A percentile compares a stretch with the other conserved stretches of the same genome.
Evolutionary conservation across 2,329 filamentous ascomycete genomes (phyloP).

Genomic region (Aspergillus thermomutatus): DNA sequence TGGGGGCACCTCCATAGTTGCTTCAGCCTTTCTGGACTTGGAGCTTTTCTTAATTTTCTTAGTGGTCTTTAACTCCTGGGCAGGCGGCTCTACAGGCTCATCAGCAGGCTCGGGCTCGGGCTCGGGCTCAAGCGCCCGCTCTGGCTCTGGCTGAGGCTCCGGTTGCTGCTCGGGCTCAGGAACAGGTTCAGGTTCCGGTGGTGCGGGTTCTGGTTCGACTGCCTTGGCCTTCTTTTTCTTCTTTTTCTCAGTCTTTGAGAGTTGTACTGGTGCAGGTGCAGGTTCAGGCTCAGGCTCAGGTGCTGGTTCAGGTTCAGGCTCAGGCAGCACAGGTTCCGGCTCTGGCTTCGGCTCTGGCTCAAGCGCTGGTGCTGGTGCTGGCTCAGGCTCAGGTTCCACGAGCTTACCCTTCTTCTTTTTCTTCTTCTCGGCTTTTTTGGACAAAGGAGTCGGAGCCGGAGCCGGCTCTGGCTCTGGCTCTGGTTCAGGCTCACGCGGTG

Average conservation of each 20-base stretch:
- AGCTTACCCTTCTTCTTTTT: slow-evolving; percentile 13
- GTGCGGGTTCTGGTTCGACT: slow-evolving; percentile 27
- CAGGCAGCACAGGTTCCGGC: slow-evolving; percentile 25
- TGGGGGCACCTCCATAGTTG: slow-evolving; percentile 47
- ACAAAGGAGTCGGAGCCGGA: neutral
- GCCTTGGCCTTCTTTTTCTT: slow-evolving; percentile 26
- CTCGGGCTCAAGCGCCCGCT: slow-evolving; percentile 17
- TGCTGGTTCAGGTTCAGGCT: slow-evolving; percentile 20
- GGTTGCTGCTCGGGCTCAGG: slow-evolving; percentile 12
- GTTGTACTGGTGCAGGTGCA: slow-evolving; percentile 17
- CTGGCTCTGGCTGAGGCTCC: slow-evolving; percentile 13
- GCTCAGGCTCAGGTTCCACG: slow-evolving; percentile 12
- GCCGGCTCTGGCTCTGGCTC: slow-evolving; percentile 20
- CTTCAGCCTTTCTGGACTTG: slow-evolving; percentile 8
- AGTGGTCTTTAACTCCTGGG: slow-evolving; percentile 1
- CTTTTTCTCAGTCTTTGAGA: slow-evolving; percentile 26
- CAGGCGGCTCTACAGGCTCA: slow-evolving; percentile 22
- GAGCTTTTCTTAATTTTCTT: slow-evolving; percentile 34
- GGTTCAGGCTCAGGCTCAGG: slow-evolving; percentile 10
- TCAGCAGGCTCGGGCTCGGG: slow-evolving; percentile 22
- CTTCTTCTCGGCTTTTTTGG: neutral
- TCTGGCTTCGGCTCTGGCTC: slow-evolving; percentile 22
- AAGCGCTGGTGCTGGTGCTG: slow-evolving; percentile 25
- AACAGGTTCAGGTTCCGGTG: slow-evolving; percentile 31
- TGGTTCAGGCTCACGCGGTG: slow-evolving; percentile 19